Base-by-base conservation (phyloP, 2,329 filamentous ascomycete species). In the Orbilia javanica region DNA sequence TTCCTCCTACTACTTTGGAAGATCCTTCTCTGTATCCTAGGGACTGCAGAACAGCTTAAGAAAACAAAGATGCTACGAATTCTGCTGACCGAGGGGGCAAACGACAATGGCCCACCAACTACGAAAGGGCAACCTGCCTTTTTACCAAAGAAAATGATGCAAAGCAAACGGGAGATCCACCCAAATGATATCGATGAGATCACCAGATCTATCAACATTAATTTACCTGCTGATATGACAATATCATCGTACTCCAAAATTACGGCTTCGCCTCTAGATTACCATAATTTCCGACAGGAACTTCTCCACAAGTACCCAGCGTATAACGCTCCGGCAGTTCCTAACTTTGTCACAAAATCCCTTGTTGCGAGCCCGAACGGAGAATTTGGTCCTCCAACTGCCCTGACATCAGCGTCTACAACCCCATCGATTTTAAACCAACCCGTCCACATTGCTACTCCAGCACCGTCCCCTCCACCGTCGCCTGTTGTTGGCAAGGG, bases 281-380 rank as follows among this genome's bases (percentile, higher is more conserved):
- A 99, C 83, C 95, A 99, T 83, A 88, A 94, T 22, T 99, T 99
- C 83, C 91, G 96, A 39, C 95, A 97, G 83, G 96, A 99, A 83
- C 95, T 99, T 74, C 96, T 92, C 15, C 97, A 95, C 1, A 99
- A 99, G 85, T 99, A 99, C 83, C 96, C 96, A 10, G 93, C 96
- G 1, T 99, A 99, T 83, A 92, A 97, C 74, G 94, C 96, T 1
- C 96, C 96, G 1, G 91, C 93, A 94, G 0, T 87, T 98, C 13
- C 74, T 20, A 95, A 98, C 83, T 89, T 93, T 20, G 94, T 97
- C 67, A 94, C 96, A 82, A 96, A 93, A 79, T 96, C 94, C 0
- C 92, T 98, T 46, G 86, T 99, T 7, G 95, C 96, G 0, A 93
- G 93, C 29, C 85, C 97, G 84, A 72, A 79, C 25, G 68, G 70